These are phyloP conservation scores for Penicillium odoratum DNA, from an alignment of 495 filamentous ascomycete species.

Conservation along the genomic window DNA sequence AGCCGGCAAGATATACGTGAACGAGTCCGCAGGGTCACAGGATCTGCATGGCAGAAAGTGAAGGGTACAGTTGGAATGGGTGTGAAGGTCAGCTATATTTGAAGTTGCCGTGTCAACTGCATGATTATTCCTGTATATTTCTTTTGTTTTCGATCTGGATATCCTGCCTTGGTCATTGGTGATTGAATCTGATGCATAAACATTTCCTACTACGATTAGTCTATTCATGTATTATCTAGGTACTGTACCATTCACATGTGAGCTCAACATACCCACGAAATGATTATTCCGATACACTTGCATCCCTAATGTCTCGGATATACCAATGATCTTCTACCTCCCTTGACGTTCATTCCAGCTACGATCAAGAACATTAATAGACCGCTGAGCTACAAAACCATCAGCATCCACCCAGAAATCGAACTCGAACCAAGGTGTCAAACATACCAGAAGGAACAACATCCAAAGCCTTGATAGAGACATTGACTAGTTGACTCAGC, in stretches of 20 bases:
- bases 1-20: constrained; percentile 74
- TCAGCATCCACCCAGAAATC: too few relatives aligned
- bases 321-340: too few relatives aligned
- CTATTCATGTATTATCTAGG: constrained; percentile 3
- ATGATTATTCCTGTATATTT: constrained; percentile 23
- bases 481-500: too few relatives aligned
- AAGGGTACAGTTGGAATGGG: constrained; percentile 90
- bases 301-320: too few relatives aligned
- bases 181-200: constrained; percentile 4
- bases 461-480: too few relatives aligned
- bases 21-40: constrained; percentile 64
- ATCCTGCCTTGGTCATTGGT: background rate
- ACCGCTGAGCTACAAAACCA: too few relatives aligned
- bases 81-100: constrained; percentile 97
- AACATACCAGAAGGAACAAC: too few relatives aligned
- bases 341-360: too few relatives aligned
- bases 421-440: too few relatives aligned
- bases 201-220: background rate
- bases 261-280: background rate
- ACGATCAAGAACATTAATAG: too few relatives aligned
- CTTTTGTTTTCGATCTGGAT: constrained; percentile 19
- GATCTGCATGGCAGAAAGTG: constrained; percentile 78
- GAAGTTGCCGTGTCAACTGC: constrained; percentile 15
- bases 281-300: too few relatives aligned
- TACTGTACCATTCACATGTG: background rate